phyloP scores from a whole-genome alignment of 192 early-diverging fungal species.

The Linnemannia exigua region DNA sequence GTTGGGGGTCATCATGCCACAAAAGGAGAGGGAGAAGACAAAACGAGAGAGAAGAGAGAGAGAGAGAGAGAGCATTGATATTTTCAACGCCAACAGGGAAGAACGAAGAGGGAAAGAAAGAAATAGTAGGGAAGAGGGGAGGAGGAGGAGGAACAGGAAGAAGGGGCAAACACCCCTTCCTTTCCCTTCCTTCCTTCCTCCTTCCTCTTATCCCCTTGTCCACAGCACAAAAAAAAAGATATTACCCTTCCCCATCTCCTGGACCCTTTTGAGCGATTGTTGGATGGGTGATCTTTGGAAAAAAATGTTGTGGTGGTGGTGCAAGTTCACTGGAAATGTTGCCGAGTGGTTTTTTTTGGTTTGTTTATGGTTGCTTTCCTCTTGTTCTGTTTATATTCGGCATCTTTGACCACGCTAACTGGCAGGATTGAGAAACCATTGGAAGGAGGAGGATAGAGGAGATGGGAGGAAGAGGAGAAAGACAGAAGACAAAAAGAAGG shows the following conservation, averaged over 20 bases:
- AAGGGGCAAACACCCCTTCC: neutral
- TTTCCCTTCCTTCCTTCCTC: neutral
- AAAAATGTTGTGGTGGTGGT: neutral
- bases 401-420: constrained; percentile 1
- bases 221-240: neutral
- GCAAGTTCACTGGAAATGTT: neutral
- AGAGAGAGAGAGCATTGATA: neutral
- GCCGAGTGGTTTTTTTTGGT: constrained; percentile 6
- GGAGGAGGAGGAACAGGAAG: too few relatives aligned
- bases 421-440: constrained; percentile 9
- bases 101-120: too few relatives aligned
- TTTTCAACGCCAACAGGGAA: neutral
- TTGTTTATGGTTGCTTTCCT: neutral
- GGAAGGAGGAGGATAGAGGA: neutral
- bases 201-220: too few relatives aligned
- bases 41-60: neutral
- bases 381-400: neutral
- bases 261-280: neutral
- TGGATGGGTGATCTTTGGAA: neutral
- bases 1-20: constrained; percentile 3
- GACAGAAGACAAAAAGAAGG: neutral
- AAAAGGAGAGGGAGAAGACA: neutral
- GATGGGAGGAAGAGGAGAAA: neutral
- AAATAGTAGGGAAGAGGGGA: too few relatives aligned
- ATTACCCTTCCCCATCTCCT: neutral